Evolutionary conservation across 2,329 filamentous ascomycete genomes (phyloP).

Genomic region (Cladosporium halotolerans): DNA sequence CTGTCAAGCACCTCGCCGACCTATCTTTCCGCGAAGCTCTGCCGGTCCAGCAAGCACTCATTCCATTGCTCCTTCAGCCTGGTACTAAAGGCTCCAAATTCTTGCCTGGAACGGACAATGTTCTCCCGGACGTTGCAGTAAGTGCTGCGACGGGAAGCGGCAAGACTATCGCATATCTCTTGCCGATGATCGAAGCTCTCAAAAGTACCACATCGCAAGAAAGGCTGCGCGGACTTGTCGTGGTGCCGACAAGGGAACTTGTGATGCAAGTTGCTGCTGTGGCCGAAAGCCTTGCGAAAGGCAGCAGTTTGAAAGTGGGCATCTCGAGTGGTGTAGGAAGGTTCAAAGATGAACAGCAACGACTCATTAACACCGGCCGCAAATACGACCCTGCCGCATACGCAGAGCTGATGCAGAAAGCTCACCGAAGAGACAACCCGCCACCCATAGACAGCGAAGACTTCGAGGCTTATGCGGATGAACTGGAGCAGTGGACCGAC

Average conservation of each 20-base stretch:
- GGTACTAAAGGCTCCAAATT: slow-evolving; percentile 31
- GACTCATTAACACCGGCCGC: slow-evolving; percentile 52
- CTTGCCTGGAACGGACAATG: slow-evolving; percentile 21
- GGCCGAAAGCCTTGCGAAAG: slow-evolving; percentile 68
- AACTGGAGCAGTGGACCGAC: slow-evolving; percentile 13
- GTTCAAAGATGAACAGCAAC: slow-evolving; percentile 58
- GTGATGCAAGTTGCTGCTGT: slow-evolving; percentile 72
- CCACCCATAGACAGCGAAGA: slow-evolving; percentile 34
- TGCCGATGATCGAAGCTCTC: slow-evolving; percentile 76
- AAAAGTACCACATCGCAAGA: slow-evolving; percentile 53
- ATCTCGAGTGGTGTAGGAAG: slow-evolving; percentile 76
- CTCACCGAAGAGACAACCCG: slow-evolving; percentile 27
- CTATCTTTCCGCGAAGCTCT: slow-evolving; percentile 67
- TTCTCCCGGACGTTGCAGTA: slow-evolving; percentile 68
- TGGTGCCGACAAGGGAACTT: slow-evolving; percentile 70
- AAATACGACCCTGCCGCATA: slow-evolving; percentile 61
- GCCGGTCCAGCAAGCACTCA: slow-evolving; percentile 70
- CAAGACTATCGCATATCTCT: slow-evolving; percentile 85
- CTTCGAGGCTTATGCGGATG: slow-evolving; percentile 20
- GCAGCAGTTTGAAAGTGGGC: slow-evolving; percentile 69
- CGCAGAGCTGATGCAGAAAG: slow-evolving; percentile 38
- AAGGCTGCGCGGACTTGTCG: slow-evolving; percentile 69
- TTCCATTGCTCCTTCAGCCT: slow-evolving; percentile 70
- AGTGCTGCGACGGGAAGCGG: slow-evolving; percentile 93
- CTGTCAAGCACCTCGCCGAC: slow-evolving; percentile 57